Evolutionary conservation across 768 basidiomycete genomes (phyloP).

Genomic region (Phanerochaete carnosa): DNA sequence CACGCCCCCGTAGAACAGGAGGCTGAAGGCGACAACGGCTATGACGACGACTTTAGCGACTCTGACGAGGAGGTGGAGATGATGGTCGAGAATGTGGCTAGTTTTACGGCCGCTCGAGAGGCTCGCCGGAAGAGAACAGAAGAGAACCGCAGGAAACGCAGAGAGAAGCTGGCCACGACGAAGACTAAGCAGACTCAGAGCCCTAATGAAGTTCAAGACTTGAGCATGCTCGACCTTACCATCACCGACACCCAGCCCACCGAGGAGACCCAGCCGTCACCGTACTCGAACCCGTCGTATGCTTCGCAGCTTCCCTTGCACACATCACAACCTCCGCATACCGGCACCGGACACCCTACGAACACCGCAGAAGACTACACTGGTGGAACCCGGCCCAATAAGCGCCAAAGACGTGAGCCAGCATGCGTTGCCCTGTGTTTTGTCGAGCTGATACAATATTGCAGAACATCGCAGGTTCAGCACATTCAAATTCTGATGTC

Average conservation of each 20-base stretch:
- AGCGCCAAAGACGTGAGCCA: no score
- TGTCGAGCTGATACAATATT: no score
- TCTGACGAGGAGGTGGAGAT: conserved; percentile 41
- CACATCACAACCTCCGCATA: not conserved
- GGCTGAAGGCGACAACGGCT: conserved; percentile 22
- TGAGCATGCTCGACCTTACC: conserved; percentile 13
- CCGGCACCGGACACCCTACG: no score
- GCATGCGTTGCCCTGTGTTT: no score
- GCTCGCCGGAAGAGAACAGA: not conserved
- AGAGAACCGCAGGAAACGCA: not conserved
- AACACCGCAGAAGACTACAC: no score
- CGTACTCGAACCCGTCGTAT: not conserved
- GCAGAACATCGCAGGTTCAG: no score
- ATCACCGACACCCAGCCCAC: not conserved
- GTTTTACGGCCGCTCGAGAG: not conserved
- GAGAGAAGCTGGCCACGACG: not conserved
- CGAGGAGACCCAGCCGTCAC: not conserved
- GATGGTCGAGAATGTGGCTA: conserved; percentile 34
- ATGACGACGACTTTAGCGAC: conserved; percentile 33
- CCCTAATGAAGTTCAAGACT: not conserved
- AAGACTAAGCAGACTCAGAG: not conserved
- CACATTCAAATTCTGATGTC: no score
- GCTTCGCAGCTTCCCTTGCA: not conserved
- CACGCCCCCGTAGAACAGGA: not conserved
- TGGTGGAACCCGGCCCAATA: no score